These are phyloP conservation scores for Miscanthus lutarioriparius DNA, from an alignment of 176 grass and related monocot genomes.

Conservation along the genomic window DNA sequence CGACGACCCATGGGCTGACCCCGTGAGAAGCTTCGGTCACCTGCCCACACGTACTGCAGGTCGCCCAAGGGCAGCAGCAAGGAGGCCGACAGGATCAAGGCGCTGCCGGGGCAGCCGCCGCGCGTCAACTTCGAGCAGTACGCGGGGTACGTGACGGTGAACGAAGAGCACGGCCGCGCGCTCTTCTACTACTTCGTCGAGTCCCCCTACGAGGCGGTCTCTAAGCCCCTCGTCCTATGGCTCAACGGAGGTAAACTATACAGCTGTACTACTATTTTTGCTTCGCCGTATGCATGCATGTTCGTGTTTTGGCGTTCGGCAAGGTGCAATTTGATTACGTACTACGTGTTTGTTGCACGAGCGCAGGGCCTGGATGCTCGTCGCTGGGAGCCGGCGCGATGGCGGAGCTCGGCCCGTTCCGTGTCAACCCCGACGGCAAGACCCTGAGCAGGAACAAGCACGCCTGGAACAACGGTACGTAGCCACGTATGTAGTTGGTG, in stretches of 20 bases:
- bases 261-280: no score
- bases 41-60: no score
- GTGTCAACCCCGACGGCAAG: slow-evolving; percentile 37
- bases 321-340: no score
- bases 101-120: slow-evolving; percentile 48
- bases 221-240: slow-evolving; percentile 61
- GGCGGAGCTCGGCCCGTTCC: slow-evolving; percentile 60
- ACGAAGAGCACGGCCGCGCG: slow-evolving; percentile 27
- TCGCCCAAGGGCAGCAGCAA: no score
- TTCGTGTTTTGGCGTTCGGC: no score
- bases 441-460: slow-evolving; percentile 48
- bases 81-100: slow-evolving; percentile 35
- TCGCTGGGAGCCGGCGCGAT: slow-evolving; percentile 55
- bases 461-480: slow-evolving; percentile 53
- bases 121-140: slow-evolving; percentile 48
- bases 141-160: slow-evolving; percentile 50
- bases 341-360: no score
- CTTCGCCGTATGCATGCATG: no score
- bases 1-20: slow-evolving; percentile 23
- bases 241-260: slow-evolving; percentile 72
- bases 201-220: slow-evolving; percentile 1
- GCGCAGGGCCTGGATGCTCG: slow-evolving; percentile 62
- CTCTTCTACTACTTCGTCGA: slow-evolving; percentile 73
- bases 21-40: no score
- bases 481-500: no score